These are phyloP conservation scores for Margaritispora aquatica DNA, from an alignment of 495 filamentous ascomycete species.

Conservation along the genomic window DNA sequence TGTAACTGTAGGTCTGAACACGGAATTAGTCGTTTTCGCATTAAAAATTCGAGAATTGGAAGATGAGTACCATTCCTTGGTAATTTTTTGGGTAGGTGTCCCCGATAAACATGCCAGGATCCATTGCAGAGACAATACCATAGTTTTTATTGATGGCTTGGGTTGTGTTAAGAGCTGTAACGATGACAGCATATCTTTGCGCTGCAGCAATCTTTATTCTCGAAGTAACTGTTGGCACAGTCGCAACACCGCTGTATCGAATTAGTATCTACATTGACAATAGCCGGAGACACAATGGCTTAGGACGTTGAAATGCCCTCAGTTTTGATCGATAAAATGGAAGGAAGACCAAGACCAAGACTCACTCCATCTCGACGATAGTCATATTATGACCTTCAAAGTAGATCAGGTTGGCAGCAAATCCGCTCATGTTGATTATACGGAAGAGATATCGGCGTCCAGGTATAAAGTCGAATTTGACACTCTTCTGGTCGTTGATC, in stretches of 20 bases:
- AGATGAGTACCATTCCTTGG: too few species aligned
- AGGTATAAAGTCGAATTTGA: constrained; percentile 50
- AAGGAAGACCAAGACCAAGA: too few species aligned
- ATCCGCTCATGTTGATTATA: constrained; percentile 67
- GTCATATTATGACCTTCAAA: constrained; percentile 63
- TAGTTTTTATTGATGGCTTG: constrained; percentile 5
- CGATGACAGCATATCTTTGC: constrained; percentile 34
- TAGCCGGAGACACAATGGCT: too few species aligned
- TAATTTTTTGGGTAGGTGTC: too few species aligned
- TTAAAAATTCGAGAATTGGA: too few species aligned
- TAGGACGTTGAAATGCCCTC: too few species aligned
- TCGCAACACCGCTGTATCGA: constrained; percentile 52
- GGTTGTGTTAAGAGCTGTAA: constrained; percentile 58
- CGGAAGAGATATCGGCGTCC: constrained; percentile 74
- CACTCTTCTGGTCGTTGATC: constrained; percentile 63
- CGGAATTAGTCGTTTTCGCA: too few species aligned
- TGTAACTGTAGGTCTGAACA: too few species aligned
- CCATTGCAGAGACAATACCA: constrained; percentile 29
- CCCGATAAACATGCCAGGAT: constrained; percentile 10
- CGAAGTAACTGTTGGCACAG: constrained; percentile 28
- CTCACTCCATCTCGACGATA: constrained; percentile 50
- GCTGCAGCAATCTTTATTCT: constrained; percentile 33
- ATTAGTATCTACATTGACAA: too few species aligned
- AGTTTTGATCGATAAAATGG: too few species aligned
- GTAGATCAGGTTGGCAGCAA: constrained; percentile 63